phyloP scores from a whole-genome alignment of 2,329 filamentous ascomycete species.

The Rhynchosporium agropyri region DNA sequence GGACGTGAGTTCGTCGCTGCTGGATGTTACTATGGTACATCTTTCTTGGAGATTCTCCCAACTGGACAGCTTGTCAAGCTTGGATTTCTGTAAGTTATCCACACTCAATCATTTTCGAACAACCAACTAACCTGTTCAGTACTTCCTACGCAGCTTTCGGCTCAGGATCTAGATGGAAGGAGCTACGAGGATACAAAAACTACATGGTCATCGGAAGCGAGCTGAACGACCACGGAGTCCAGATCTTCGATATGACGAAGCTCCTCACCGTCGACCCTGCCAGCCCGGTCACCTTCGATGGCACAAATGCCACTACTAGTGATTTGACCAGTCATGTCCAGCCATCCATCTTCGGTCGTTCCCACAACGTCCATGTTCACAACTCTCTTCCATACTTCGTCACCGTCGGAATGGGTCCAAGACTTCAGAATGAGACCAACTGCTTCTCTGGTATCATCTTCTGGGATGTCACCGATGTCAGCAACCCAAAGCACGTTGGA shows the following conservation, averaged over 20 bases:
- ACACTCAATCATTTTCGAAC: conserved; percentile 32
- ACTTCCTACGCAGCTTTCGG: conserved; percentile 25
- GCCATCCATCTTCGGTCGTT: conserved; percentile 44
- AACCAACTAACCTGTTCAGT: neutral
- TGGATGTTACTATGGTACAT: conserved; percentile 53
- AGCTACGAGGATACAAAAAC: conserved; percentile 45
- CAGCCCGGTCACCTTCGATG: conserved; percentile 45
- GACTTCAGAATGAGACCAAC: conserved; percentile 38
- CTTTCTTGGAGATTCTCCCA: conserved; percentile 51
- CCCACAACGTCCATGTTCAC: conserved; percentile 49
- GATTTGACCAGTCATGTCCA: conserved; percentile 42
- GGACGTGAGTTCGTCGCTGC: conserved; percentile 55
- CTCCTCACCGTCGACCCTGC: conserved; percentile 51
- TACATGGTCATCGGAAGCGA: conserved; percentile 47
- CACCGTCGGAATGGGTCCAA: conserved; percentile 41
- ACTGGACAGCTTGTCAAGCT: conserved; percentile 51
- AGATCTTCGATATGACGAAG: conserved; percentile 59
- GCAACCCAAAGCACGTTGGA: conserved; percentile 50
- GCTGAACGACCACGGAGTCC: conserved; percentile 51
- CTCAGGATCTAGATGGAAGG: conserved; percentile 42
- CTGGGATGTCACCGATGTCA: conserved; percentile 51
- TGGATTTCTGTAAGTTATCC: conserved; percentile 50
- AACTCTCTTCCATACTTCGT: conserved; percentile 44
- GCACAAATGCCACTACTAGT: conserved; percentile 29
- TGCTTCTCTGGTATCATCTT: conserved; percentile 53